Base-by-base conservation (phyloP, 1,284 basidiomycete genomes). In the Marasmius sp. region DNA sequence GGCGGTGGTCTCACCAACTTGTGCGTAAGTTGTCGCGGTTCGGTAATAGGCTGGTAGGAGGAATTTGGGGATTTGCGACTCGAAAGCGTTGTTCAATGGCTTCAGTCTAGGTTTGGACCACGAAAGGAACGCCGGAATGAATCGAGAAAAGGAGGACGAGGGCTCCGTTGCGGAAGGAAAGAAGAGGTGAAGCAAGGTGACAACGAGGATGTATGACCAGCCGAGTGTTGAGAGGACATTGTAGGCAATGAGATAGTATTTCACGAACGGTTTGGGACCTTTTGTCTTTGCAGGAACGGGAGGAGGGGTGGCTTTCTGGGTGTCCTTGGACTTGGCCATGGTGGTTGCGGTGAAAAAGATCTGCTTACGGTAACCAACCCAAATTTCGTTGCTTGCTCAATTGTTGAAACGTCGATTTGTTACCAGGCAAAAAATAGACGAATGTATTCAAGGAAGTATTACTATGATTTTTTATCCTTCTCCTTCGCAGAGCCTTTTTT, bases 161-260 rank as follows among this genome's bases (percentile, higher is more conserved):
- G 74, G 70, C 10, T 72, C 69, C 57, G 71, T 66, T 27, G 74
- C 60, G 20, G 72, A 76, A 33, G 77, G 68, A 66, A 79, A 77
- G 70, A 80, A 72, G 62, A 90, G 71, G 72, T 89, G 85, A 45
- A 76, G 64, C 62, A 84, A 61, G 47, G 77, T 78, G 18, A 75
- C 67, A 68, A 80, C 65, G 67, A 96, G 87, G 63, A 96, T 77
- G 73, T 86, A 85, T 0, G 75, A 74, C 95, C 95, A 97, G 49
- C 87, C 89, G 4, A 86, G 57, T 0, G 89, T 80, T 0, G 92
- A 93, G 58, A 89, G 69, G 64, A 84, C 66, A 78, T 97, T 97
- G 83, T 94, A 97, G 0, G 78, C 73, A 61, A 93, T 68, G 1
- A 97, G 83, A 77, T 96, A 97, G 74, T 77, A 78, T 66, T 81